Percentiles rank a stretch among this genome's conserved stretches.
Evolutionary conservation across 805 yeast species (phyloP).

Genomic region (Yarrowia sp.): DNA sequence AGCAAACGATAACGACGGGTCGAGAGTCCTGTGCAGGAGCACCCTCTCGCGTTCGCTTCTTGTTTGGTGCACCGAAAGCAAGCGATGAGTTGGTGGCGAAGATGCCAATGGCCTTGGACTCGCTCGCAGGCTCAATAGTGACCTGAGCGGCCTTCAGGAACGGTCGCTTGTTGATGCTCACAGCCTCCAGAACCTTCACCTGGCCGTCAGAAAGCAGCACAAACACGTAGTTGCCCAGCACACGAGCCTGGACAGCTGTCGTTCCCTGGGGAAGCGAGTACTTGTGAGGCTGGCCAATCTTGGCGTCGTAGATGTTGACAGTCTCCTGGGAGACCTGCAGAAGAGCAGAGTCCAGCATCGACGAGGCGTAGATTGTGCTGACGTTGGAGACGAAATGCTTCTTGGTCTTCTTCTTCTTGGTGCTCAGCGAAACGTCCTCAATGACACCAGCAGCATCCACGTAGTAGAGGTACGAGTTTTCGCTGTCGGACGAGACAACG

Average conservation of each 20-base stretch:
- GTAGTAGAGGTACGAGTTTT: conserved; percentile 2
- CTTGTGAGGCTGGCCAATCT: conserved; percentile 29
- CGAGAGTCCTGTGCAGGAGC: conserved; percentile 16
- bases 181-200: conserved; percentile 18
- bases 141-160: conserved; percentile 12
- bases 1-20: conserved; percentile 3
- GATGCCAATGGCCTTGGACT: conserved; percentile 1
- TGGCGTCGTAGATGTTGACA: conserved; percentile 29
- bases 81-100: conserved; percentile 12
- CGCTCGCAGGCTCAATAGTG: conserved; percentile 8
- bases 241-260: conserved; percentile 16
- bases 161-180: conserved; percentile 14
- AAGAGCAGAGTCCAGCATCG: neutral
- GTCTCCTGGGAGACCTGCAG: conserved; percentile 26
- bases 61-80: neutral
- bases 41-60: conserved; percentile 10
- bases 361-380: conserved; percentile 12
- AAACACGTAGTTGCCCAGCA: neutral
- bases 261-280: conserved; percentile 25
- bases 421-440: conserved; percentile 13
- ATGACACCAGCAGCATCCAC: conserved; percentile 6
- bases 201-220: conserved; percentile 17
- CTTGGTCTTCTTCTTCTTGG: conserved; percentile 24
- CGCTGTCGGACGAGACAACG: conserved; percentile 1
- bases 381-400: conserved; percentile 5